Evolutionary conservation across 148 eudicot species (phyloP).

Genomic region (Pouteria glomerata): DNA sequence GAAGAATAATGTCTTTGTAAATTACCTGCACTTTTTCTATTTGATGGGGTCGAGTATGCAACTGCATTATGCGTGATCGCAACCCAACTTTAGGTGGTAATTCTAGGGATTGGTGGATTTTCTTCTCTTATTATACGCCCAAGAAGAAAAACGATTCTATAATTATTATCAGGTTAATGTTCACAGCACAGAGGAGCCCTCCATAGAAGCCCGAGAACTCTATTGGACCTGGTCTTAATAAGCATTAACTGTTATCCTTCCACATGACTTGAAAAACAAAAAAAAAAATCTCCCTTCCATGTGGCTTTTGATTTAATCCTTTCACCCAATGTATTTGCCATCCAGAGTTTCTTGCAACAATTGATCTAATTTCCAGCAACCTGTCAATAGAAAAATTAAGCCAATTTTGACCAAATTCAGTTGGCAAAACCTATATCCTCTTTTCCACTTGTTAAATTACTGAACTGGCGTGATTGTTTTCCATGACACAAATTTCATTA

Average conservation of each 20-base stretch:
- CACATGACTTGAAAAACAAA: neutral
- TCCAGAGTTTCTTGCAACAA: too few relatives aligned
- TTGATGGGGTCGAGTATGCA: neutral
- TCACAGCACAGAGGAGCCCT: too few relatives aligned
- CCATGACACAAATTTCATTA: neutral
- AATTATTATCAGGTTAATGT: too few relatives aligned
- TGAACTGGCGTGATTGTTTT: neutral
- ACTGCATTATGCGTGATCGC: neutral
- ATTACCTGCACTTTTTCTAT: neutral
- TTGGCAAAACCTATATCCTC: neutral
- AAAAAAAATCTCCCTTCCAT: neutral
- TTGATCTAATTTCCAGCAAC: neutral
- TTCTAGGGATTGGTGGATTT: neutral
- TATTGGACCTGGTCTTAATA: too few relatives aligned
- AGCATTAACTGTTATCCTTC: too few relatives aligned
- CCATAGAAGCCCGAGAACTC: too few relatives aligned
- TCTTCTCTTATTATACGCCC: too few relatives aligned
- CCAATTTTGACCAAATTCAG: neutral
- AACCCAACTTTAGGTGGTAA: neutral
- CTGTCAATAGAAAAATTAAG: neutral
- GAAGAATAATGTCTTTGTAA: neutral
- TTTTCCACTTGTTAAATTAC: neutral
- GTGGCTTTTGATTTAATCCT: too few relatives aligned
- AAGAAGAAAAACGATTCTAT: too few relatives aligned
- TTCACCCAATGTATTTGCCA: too few relatives aligned